Evolutionary conservation across 148 eudicot species (phyloP).

Genomic region (Talinum fruticosum): DNA sequence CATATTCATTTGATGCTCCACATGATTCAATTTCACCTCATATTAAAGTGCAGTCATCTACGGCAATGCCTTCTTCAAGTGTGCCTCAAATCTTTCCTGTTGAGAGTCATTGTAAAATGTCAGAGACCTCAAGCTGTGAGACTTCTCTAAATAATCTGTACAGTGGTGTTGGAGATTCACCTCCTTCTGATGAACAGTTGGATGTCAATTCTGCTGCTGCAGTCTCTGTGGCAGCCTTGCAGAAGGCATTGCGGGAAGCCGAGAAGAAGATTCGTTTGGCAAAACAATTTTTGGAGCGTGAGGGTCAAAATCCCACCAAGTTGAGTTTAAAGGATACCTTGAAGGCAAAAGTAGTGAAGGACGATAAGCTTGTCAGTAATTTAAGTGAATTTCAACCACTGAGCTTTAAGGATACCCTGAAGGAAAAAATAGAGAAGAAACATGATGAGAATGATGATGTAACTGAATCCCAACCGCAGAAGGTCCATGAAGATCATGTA

Average conservation of each 20-base stretch:
- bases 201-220: conserved; percentile 84
- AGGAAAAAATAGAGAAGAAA: background rate
- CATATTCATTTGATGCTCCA: conserved; percentile 28
- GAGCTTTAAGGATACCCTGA: background rate
- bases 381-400: conserved; percentile 18
- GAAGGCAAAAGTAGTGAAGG: conserved; percentile 36
- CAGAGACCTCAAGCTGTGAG: conserved; percentile 26
- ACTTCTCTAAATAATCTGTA: conserved; percentile 34
- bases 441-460: conserved; percentile 12
- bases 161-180: conserved; percentile 37
- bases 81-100: conserved; percentile 21
- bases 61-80: conserved; percentile 31
- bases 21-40: conserved; percentile 20
- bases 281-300: conserved; percentile 61
- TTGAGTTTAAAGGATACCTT: conserved; percentile 31
- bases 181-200: conserved; percentile 59
- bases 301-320: conserved; percentile 45
- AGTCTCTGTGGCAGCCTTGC: conserved; percentile 63
- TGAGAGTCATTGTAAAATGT: conserved; percentile 25
- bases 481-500: conserved; percentile 23
- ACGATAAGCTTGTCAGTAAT: conserved; percentile 21
- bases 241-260: conserved; percentile 64
- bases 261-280: conserved; percentile 67
- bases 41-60: conserved; percentile 37
- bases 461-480: conserved; percentile 28